These are phyloP conservation scores for Candida easanensis DNA, from an alignment of 805 yeast species.

Conservation along the genomic window DNA sequence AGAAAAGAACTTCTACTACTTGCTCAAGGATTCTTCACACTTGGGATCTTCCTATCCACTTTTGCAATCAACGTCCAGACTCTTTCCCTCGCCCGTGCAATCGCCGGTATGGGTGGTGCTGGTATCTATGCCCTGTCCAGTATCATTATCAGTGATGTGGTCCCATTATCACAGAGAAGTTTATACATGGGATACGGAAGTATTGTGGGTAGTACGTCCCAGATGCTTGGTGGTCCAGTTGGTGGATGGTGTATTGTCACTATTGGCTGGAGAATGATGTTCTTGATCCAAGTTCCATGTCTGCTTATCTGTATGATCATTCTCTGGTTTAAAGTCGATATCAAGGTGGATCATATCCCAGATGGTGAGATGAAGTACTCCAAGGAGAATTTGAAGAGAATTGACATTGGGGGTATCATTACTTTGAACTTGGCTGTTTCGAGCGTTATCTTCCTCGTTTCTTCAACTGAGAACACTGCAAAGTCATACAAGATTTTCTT, in stretches of 20 bases:
- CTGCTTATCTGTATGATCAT: slow-evolving; percentile 26
- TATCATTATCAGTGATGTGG: slow-evolving; percentile 54
- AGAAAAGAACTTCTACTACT: slow-evolving; percentile 43
- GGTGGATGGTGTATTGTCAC: slow-evolving; percentile 38
- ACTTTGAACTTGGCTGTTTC: slow-evolving; percentile 33
- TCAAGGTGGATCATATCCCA: slow-evolving; percentile 28
- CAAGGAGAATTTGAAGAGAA: slow-evolving; percentile 32
- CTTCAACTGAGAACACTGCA: slow-evolving; percentile 23
- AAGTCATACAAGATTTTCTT: slow-evolving; percentile 11
- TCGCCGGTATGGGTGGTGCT: slow-evolving; percentile 60
- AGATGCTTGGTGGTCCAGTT: slow-evolving; percentile 42
- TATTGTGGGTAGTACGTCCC: slow-evolving; percentile 37
- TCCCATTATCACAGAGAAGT: slow-evolving; percentile 51
- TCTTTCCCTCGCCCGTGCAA: slow-evolving; percentile 47
- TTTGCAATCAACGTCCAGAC: slow-evolving; percentile 40
- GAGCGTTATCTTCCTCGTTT: slow-evolving; percentile 34
- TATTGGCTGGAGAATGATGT: slow-evolving; percentile 46
- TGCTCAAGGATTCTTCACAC: slow-evolving; percentile 42
- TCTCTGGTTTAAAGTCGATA: slow-evolving; percentile 30
- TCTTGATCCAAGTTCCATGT: slow-evolving; percentile 39
- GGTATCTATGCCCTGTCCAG: slow-evolving; percentile 50
- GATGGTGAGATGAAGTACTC: slow-evolving; percentile 29
- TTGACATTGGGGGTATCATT: slow-evolving; percentile 42
- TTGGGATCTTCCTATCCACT: slow-evolving; percentile 44
- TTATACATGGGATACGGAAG: slow-evolving; percentile 51